A percentile compares a stretch with the other conserved stretches of the same genome.
phyloP scores from a whole-genome alignment of 2,329 filamentous ascomycete genomes.

The Hymenoscyphus occultus region DNA sequence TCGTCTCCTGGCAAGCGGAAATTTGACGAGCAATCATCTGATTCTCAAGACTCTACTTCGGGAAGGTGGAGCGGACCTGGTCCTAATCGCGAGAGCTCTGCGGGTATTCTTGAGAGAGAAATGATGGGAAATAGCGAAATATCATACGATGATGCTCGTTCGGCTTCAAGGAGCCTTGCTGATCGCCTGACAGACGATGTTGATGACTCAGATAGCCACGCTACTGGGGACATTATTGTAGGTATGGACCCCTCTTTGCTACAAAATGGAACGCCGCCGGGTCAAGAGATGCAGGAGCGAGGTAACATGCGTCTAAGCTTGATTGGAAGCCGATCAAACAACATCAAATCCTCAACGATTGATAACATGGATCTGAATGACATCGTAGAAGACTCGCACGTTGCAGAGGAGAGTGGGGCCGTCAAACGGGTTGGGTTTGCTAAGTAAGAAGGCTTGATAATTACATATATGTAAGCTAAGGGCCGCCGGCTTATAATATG shows the following conservation, averaged over 20 bases:
- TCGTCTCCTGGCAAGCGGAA: constrained; percentile 32
- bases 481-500: not conserved
- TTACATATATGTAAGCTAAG: not conserved
- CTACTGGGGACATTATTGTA: constrained; percentile 23
- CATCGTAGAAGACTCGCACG: constrained; percentile 27
- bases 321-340: constrained; percentile 20
- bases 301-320: constrained; percentile 20
- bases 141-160: constrained; percentile 6
- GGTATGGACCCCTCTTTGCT: constrained; percentile 28
- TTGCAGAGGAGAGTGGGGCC: constrained; percentile 26
- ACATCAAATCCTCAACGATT: constrained; percentile 18
- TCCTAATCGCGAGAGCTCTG: constrained; percentile 9
- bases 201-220: constrained; percentile 8
- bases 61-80: constrained; percentile 9
- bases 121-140: constrained; percentile 1
- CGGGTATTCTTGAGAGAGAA: constrained; percentile 14
- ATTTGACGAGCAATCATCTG: constrained; percentile 24
- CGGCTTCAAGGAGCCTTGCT: constrained; percentile 11
- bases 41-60: constrained; percentile 9
- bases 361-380: constrained; percentile 35
- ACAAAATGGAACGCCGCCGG: constrained; percentile 2
- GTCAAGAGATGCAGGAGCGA: constrained; percentile 34
- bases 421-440: constrained; percentile 29
- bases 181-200: constrained; percentile 10
- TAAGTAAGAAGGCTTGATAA: not conserved